phyloP scores from a whole-genome alignment of 208 protist species.

The Naegleria fowleri region DNA sequence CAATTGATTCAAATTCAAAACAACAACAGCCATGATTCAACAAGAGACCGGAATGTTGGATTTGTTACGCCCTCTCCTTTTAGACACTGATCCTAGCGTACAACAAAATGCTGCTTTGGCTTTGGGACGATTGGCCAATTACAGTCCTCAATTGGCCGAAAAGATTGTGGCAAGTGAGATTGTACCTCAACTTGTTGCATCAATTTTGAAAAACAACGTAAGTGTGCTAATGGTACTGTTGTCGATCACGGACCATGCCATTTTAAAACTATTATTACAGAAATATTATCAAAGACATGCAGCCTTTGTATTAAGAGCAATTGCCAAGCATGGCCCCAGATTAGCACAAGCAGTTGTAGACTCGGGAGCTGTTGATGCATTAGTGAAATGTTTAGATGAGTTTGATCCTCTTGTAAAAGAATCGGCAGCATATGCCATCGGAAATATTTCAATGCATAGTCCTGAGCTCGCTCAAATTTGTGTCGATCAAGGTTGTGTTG shows the following conservation, averaged over 20 bases:
- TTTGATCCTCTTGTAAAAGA: constrained; percentile 96
- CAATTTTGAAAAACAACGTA: constrained; percentile 87
- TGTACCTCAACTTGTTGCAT: constrained; percentile 94
- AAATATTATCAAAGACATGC: constrained; percentile 96
- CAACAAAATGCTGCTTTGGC: constrained; percentile 96
- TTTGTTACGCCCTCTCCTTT: constrained; percentile 89
- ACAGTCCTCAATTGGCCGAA: constrained; percentile 93
- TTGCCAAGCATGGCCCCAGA: constrained; percentile 89
- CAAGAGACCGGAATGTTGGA: constrained; percentile 79
- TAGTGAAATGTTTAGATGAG: constrained; percentile 92
- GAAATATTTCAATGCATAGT: constrained; percentile 94
- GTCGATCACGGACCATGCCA: not conserved
- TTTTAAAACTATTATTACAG: constrained; percentile 28
- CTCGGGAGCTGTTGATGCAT: constrained; percentile 85
- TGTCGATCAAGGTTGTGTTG: constrained; percentile 89
- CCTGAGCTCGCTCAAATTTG: constrained; percentile 75
- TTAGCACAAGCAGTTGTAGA: constrained; percentile 95
- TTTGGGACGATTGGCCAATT: constrained; percentile 91
- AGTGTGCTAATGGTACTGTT: no score
- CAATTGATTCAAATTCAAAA: not conserved
- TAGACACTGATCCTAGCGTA: constrained; percentile 93
- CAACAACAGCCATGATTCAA: constrained; percentile 18
- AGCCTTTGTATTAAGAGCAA: constrained; percentile 90
- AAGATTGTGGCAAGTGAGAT: constrained; percentile 93
- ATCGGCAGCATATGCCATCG: constrained; percentile 91